phyloP scores from a whole-genome alignment of 2,329 filamentous ascomycete genomes.

The Neurospora sp. region DNA sequence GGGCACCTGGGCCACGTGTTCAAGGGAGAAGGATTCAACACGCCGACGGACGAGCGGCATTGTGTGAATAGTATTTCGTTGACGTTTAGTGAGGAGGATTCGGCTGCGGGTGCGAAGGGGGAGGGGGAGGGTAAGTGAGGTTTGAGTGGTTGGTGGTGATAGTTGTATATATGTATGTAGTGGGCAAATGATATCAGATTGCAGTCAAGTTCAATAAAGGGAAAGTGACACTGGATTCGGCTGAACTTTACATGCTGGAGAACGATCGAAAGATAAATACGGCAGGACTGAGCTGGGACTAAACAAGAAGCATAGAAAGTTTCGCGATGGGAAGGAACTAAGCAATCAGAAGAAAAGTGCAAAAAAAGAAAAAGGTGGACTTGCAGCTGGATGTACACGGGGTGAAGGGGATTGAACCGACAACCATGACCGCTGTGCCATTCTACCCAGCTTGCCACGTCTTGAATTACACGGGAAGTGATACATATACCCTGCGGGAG shows the following conservation, averaged over 20 bases:
- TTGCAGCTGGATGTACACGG: not conserved
- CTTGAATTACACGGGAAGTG: not conserved
- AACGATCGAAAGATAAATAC: not conserved
- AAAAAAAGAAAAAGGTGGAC: not conserved
- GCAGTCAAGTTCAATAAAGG: not conserved
- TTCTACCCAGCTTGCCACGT: not conserved
- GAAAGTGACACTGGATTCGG: not conserved
- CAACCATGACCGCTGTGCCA: not conserved
- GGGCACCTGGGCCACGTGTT: constrained; percentile 88
- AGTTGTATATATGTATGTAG: not conserved
- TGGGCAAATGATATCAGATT: not conserved
- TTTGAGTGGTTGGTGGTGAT: not conserved
- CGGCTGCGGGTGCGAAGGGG: constrained; percentile 31
- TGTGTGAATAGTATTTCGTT: constrained; percentile 92
- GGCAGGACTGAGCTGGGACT: not conserved
- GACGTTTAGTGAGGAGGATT: constrained; percentile 64
- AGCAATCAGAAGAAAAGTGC: not conserved
- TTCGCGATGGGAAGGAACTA: not conserved
- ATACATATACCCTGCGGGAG: not conserved
- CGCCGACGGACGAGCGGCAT: constrained; percentile 90
- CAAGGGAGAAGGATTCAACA: constrained; percentile 74
- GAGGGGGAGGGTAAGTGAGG: constrained; percentile 10
- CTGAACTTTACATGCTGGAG: not conserved
- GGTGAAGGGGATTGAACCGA: not conserved
- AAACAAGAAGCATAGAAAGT: not conserved